Evolutionary conservation across 2,329 filamentous ascomycete genomes (phyloP), one percentile per base, ranked within the genome.

Genomic region (Clarireedia sp.): DNA sequence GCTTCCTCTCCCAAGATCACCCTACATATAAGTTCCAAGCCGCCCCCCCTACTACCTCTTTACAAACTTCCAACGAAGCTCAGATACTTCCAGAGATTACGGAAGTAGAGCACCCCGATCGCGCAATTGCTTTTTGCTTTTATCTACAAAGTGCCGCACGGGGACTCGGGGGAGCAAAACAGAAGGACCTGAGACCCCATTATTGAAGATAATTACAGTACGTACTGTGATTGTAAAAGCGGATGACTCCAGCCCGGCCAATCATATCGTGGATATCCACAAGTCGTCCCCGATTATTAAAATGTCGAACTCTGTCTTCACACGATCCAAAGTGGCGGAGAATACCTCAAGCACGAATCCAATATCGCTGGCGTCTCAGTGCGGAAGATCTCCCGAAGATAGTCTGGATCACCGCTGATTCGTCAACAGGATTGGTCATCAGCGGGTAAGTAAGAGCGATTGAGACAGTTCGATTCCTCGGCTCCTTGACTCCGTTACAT

Each of bases 371-470:
- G 16, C 38, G 14, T 41, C 29, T 26, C 29, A 46, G 41, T 37
- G 44, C 17, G 41, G 49, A 43, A 51, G 49, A 53, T 47, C 50
- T 53, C 41, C 50, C 50, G 41, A 52, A 23, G 24, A 33, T 23
- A 37, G 23, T 7, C 47, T 17, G n/a, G 19, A 16, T 36, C 29
- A 37, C 36, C 21, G 38, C 36, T 53, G 16, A 53, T 47, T 53
- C 41, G 50, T 53, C 50, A 53, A 19, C 24, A 38, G 45, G 21
- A 53, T 53, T 47, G 50, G 50, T 53, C 41, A 53, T 53, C 50
- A 21, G n/a, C 14, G 21, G 24, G 29, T 19, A 10, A 5, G 16
- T 26, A 26, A 14, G 19, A 19, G 24, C 10, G 38, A 41, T 41
- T 41, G 16, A 41, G 38, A n/a, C 17, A n/a, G 17, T 9, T 19